Percentiles rank a stretch among this genome's conserved stretches.
These are phyloP conservation scores for Globisporangium nodosum DNA, from an alignment of 352 stramenopile genomes.

Conservation along the genomic window DNA sequence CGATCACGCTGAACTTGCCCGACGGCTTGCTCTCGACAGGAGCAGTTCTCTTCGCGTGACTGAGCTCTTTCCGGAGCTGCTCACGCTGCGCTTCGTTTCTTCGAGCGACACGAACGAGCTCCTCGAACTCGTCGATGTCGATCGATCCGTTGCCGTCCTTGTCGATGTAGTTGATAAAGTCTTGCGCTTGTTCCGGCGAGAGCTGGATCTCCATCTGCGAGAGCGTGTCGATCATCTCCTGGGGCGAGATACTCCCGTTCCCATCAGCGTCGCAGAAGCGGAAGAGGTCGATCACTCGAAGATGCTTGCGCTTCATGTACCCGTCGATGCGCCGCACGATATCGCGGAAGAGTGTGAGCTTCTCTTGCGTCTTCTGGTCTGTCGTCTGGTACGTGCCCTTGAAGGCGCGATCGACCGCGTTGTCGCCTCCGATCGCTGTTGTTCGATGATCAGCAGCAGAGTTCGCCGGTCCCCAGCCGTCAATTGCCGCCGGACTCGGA, in stretches of 20 bases:
- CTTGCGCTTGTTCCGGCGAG: slow-evolving; percentile 47
- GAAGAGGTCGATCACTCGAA: slow-evolving; percentile 82
- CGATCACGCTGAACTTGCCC: slow-evolving; percentile 33
- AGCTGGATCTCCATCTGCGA: slow-evolving; percentile 84
- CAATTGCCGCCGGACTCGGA: background rate
- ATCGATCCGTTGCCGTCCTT: slow-evolving; percentile 82
- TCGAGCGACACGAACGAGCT: slow-evolving; percentile 65
- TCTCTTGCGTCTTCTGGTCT: slow-evolving; percentile 60
- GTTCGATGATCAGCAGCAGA: background rate
- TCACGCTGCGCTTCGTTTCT: slow-evolving; percentile 69
- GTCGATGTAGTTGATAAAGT: slow-evolving; percentile 77
- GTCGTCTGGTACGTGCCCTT: slow-evolving; percentile 54
- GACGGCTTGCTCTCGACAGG: slow-evolving; percentile 24
- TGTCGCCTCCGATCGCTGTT: background rate
- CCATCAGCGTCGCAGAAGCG: slow-evolving; percentile 80
- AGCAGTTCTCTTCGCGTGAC: slow-evolving; percentile 23
- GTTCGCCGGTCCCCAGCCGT: background rate
- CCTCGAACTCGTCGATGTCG: slow-evolving; percentile 83
- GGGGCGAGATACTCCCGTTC: slow-evolving; percentile 69
- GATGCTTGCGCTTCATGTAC: slow-evolving; percentile 81
- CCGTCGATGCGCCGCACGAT: slow-evolving; percentile 76
- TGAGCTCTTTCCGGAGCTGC: slow-evolving; percentile 62
- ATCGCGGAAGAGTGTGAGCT: slow-evolving; percentile 62
- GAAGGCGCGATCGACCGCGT: slow-evolving; percentile 34
- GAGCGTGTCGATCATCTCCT: slow-evolving; percentile 81